Evolutionary conservation across 768 basidiomycete genomes (phyloP), one percentile per base, ranked within the genome.

Genomic region (Pleurotus tuoliensis): DNA sequence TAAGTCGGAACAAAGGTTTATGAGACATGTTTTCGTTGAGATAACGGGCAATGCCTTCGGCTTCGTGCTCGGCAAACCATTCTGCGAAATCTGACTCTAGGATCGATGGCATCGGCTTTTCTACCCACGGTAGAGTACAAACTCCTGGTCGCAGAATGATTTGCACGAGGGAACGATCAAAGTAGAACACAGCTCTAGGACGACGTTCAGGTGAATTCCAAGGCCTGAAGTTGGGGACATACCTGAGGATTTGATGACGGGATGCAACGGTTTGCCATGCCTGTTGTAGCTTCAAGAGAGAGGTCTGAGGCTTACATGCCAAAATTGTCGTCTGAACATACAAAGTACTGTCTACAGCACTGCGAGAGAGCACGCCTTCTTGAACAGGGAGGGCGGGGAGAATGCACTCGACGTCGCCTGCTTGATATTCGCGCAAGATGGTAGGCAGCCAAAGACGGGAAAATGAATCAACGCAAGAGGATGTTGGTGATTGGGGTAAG

Each of bases 261-360:
- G 47, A 37, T 40, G 65, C 65, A 7, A 70, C 58, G 9, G 58
- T 57, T 30, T 64, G 61, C 76, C 78, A 80, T 1, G 75, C 72
- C 8, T 54, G 46, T 34, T 59, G 68, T 27, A 78, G 57, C 24
- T 53, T 56, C 4, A 55, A 3, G 0, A 72, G 13, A 8, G 68
- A 64, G 0, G 61, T 58, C 20, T 57, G 56, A 5, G 58, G 50
- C 13, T 67, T 62, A 48, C 72, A 62, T 12, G 61, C 59, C 55
- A 78, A 56, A 3, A 78, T 56, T 39, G 78, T 64, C 59, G 79
- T 78, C 51, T 80, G 78, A 9, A 80, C 75, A 60, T 76, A 79
- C 53, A 77, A 68, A 1, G 68, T 66, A 40, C 69, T 65, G 22
- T 66, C 58, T n/a, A 69, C 67, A 30, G 68, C 68, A 4, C 77